Percentiles rank a stretch among this genome's conserved stretches.
Conservation (phyloP, 2,329 filamentous ascomycete species). For the Trichoderma oligosporum region DNA sequence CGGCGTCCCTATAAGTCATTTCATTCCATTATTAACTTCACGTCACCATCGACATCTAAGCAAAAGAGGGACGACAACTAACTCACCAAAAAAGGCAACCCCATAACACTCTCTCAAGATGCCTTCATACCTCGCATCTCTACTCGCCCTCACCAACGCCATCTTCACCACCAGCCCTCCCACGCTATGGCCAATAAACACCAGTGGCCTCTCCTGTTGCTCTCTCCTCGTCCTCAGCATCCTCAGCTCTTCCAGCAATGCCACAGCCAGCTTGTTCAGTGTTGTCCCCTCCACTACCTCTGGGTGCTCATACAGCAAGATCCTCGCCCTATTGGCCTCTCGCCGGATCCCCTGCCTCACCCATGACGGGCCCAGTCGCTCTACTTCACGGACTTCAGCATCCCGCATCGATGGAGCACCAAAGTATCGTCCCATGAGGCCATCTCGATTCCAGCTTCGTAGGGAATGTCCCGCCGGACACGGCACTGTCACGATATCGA, state of each 20-base stretch:
- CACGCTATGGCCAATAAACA: constrained; percentile 60
- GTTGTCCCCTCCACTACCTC: constrained; percentile 40
- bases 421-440: constrained; percentile 46
- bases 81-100: constrained; percentile 55
- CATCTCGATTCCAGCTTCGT: constrained; percentile 52
- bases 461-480: constrained; percentile 51
- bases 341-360: constrained; percentile 50
- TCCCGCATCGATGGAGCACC: constrained; percentile 40
- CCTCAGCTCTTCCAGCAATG: constrained; percentile 43
- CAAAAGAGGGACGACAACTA: constrained; percentile 20
- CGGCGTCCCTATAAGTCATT: constrained; percentile 45
- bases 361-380: constrained; percentile 42
- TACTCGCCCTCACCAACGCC: constrained; percentile 48
- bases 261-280: constrained; percentile 43
- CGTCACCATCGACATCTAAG: constrained; percentile 1
- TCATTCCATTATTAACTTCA: background rate
- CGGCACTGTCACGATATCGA: constrained; percentile 52
- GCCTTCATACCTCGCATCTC: constrained; percentile 36
- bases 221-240: constrained; percentile 34
- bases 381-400: constrained; percentile 29
- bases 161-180: constrained; percentile 59
- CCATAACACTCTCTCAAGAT: constrained; percentile 57
- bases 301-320: constrained; percentile 51
- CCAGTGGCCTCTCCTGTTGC: constrained; percentile 45
- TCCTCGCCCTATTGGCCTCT: constrained; percentile 45